Base-by-base conservation (phyloP, 2,329 filamentous ascomycete species). In the Diaporthe amygdali region DNA sequence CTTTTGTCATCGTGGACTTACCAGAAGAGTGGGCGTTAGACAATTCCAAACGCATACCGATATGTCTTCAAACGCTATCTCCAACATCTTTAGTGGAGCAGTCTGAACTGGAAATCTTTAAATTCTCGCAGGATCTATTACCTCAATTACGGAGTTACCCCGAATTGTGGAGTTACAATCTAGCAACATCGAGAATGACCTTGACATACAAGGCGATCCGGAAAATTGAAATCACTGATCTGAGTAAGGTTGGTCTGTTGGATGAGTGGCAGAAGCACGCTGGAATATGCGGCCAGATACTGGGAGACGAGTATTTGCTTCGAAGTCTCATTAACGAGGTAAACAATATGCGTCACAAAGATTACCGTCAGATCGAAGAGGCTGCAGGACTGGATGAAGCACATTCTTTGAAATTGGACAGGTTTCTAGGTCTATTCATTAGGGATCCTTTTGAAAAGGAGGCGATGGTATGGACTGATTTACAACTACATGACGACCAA, bases 271-370 rank as follows among this genome's bases (percentile, higher is more conserved):
- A 44, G 25, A 12, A n/a, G 22, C 15, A n/a, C 7, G 37, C 39
- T 5, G 8, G 4, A 14, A n/a, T 1, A 2, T 4, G 55, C 7
- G 7, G 20, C 14, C 25, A 41, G 14, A 14, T n/a, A 8, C n/a
- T 61, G 0, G n/a, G 37, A 15, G 39, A 61, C 25, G 14, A 61
- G 37, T 7, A 4, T 20, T 25, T 9, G 10, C 55, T 61, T 14
- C 37, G 5, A 20, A 8, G 5, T 5, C 9, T 61, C 6, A 32
- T 44, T 22, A 15, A 30, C 8, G 17, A 44, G 14, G 5, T 46
- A 1, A 12, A 44, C 1, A 9, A 1, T 0, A 5, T 44, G 15
- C 1, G 2, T 1, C 1, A 30, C 2, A 14, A 61, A 17, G 17
- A 30, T 17, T 61, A 32, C 1, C 27, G 2, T 1, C 25, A 22